phyloP scores from a whole-genome alignment of 768 basidiomycete genomes.

The Phaeolepiota aurea region DNA sequence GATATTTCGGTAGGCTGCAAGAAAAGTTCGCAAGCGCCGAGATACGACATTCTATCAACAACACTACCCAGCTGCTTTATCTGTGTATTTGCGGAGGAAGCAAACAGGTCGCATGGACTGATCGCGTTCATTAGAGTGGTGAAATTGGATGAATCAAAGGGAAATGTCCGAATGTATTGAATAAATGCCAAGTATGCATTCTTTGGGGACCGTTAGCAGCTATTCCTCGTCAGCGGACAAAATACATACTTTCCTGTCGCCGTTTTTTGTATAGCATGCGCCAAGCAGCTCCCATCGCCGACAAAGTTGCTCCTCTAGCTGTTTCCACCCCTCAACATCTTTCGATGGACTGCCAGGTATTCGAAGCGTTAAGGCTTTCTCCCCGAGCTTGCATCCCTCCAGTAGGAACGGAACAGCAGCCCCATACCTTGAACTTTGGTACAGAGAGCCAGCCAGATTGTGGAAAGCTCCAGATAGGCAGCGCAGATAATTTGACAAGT shows the following conservation, averaged over 20 bases:
- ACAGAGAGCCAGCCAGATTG: slow-evolving; percentile 62
- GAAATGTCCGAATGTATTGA: slow-evolving; percentile 44
- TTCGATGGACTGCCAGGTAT: slow-evolving; percentile 11
- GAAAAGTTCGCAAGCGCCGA: slow-evolving; percentile 61
- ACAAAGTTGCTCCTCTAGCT: slow-evolving; percentile 57
- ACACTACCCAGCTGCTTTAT: slow-evolving; percentile 52
- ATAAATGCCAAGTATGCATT: slow-evolving; percentile 51
- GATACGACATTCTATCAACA: slow-evolving; percentile 58
- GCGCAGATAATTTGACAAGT: slow-evolving; percentile 49
- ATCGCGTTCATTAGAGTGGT: slow-evolving; percentile 19
- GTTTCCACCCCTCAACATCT: slow-evolving; percentile 41
- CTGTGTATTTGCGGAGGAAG: slow-evolving; percentile 20
- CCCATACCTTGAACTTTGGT: slow-evolving; percentile 52
- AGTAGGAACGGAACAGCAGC: slow-evolving; percentile 62
- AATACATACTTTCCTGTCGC: slow-evolving; percentile 59
- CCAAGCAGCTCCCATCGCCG: slow-evolving; percentile 78
- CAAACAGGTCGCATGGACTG: slow-evolving; percentile 26
- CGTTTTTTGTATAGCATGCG: slow-evolving; percentile 69
- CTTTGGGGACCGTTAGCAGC: slow-evolving; percentile 23
- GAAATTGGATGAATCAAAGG: slow-evolving; percentile 37
- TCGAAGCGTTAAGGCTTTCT: slow-evolving; percentile 19
- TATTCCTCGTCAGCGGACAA: slow-evolving; percentile 3
- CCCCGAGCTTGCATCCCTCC: slow-evolving; percentile 50
- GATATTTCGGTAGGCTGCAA: slow-evolving; percentile 42
- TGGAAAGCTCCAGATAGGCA: slow-evolving; percentile 69